phyloP scores from a whole-genome alignment of 805 yeast genomes.

The Saccharomycopsis microspora region DNA sequence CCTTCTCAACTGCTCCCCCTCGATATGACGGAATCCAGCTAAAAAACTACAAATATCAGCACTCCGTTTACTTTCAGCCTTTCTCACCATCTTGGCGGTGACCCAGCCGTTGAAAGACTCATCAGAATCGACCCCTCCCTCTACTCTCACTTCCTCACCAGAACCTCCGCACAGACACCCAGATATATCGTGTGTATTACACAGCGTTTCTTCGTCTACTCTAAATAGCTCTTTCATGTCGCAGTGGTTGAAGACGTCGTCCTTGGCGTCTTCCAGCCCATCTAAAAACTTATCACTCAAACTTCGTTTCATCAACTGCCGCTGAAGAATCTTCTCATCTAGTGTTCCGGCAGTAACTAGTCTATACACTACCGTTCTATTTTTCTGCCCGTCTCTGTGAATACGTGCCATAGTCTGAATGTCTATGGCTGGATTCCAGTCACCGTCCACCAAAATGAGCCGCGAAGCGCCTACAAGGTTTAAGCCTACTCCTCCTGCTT shows the following conservation, averaged over 20 bases:
- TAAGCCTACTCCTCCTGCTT: slow-evolving; percentile 90
- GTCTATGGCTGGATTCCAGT: slow-evolving; percentile 98
- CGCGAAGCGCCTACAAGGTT: slow-evolving; percentile 91
- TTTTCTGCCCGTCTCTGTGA: slow-evolving; percentile 93
- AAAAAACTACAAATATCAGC: too few species aligned
- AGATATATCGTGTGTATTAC: slow-evolving; percentile 72
- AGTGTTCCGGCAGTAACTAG: slow-evolving; percentile 79
- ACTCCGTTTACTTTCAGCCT: not conserved
- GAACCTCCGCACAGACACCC: slow-evolving; percentile 50
- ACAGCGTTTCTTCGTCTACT: slow-evolving; percentile 33
- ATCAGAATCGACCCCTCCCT: not conserved
- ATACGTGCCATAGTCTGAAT: slow-evolving; percentile 97
- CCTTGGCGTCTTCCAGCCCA: slow-evolving; percentile 31
- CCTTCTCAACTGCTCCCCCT: too few species aligned
- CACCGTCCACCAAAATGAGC: slow-evolving; percentile 76
- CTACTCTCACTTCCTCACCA: slow-evolving; percentile 26
- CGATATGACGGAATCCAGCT: too few species aligned
- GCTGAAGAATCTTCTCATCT: slow-evolving; percentile 88
- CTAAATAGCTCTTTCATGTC: slow-evolving; percentile 73
- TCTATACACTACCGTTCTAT: slow-evolving; percentile 71
- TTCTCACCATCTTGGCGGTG: not conserved
- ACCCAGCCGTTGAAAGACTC: not conserved
- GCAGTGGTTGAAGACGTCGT: slow-evolving; percentile 53
- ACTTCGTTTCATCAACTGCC: slow-evolving; percentile 78
- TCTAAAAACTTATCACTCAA: slow-evolving; percentile 59